phyloP scores from a whole-genome alignment of 768 basidiomycete genomes.

The Fibroporia radiculosa region DNA sequence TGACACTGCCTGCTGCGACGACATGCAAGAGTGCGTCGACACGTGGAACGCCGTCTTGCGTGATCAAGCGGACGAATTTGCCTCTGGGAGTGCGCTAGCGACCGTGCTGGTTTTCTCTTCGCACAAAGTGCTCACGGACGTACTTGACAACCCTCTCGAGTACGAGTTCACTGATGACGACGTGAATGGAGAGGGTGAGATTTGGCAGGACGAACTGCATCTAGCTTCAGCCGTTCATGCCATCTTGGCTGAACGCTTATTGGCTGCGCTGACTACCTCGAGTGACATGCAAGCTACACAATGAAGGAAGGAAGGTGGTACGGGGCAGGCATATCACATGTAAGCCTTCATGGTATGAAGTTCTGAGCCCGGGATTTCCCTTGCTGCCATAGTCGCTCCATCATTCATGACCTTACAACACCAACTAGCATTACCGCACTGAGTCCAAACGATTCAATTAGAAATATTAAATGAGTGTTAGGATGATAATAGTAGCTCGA shows the following conservation, averaged over 20 bases:
- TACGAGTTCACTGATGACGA: slow-evolving; percentile 27
- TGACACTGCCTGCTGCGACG: not conserved
- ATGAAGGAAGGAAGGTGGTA: too few relatives aligned
- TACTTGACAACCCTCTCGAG: slow-evolving; percentile 28
- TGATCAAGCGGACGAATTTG: slow-evolving; percentile 19
- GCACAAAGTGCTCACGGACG: slow-evolving; percentile 21
- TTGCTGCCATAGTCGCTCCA: too few relatives aligned
- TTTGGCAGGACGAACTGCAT: slow-evolving; percentile 35
- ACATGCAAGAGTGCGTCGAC: slow-evolving; percentile 12
- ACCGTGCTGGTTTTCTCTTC: slow-evolving; percentile 28
- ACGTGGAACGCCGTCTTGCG: slow-evolving; percentile 27
- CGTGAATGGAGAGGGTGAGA: slow-evolving; percentile 21
- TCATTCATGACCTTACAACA: too few relatives aligned
- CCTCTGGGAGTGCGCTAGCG: slow-evolving; percentile 13
- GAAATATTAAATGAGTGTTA: too few relatives aligned
- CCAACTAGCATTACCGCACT: too few relatives aligned
- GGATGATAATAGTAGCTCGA: too few relatives aligned
- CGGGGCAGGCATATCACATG: too few relatives aligned
- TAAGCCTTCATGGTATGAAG: too few relatives aligned
- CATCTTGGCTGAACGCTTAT: slow-evolving; percentile 23
- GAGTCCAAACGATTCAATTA: too few relatives aligned
- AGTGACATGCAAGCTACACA: too few relatives aligned
- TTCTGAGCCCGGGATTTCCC: too few relatives aligned
- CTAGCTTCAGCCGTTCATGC: slow-evolving; percentile 26
- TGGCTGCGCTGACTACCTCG: too few relatives aligned